Percentiles rank a stretch among this genome's conserved stretches.
Conservation (phyloP, 2,329 filamentous ascomycete genomes). For the Fusarium tanahbumbuense region DNA sequence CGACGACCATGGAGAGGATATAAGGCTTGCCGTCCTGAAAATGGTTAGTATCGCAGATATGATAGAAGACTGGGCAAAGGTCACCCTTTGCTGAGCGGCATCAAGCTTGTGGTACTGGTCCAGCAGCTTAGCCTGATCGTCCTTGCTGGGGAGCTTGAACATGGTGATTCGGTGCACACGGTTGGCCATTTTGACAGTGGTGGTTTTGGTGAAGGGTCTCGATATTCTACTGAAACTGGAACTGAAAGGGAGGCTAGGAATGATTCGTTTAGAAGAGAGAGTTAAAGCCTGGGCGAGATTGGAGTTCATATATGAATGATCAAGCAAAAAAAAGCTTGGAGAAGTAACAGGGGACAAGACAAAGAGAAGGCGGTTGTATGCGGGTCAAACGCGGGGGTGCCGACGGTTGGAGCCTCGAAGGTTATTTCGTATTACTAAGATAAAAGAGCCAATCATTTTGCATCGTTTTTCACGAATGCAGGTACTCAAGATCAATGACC, state of each 20-base stretch:
- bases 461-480: not conserved
- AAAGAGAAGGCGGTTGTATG: slow-evolving; percentile 32
- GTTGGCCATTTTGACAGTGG: slow-evolving; percentile 53
- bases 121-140: slow-evolving; percentile 58
- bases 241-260: not conserved
- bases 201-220: slow-evolving; percentile 11
- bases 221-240: slow-evolving; percentile 1
- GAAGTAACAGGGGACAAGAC: slow-evolving; percentile 9
- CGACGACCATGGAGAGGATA: slow-evolving; percentile 68
- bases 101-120: slow-evolving; percentile 58
- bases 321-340: not conserved
- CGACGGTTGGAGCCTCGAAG: not conserved
- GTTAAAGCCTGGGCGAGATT: slow-evolving; percentile 14
- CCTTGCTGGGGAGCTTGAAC: slow-evolving; percentile 63
- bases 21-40: slow-evolving; percentile 77
- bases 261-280: slow-evolving; percentile 7
- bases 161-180: slow-evolving; percentile 63
- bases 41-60: not conserved
- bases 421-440: slow-evolving; percentile 3
- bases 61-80: not conserved
- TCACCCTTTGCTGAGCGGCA: slow-evolving; percentile 57
- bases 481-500: not conserved
- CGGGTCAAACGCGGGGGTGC: slow-evolving; percentile 27
- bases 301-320: slow-evolving; percentile 33
- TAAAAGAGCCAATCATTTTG: slow-evolving; percentile 15